Evolutionary conservation across 2,329 filamentous ascomycete species (phyloP).

Genomic region (Hypoxylon rubiginosum): DNA sequence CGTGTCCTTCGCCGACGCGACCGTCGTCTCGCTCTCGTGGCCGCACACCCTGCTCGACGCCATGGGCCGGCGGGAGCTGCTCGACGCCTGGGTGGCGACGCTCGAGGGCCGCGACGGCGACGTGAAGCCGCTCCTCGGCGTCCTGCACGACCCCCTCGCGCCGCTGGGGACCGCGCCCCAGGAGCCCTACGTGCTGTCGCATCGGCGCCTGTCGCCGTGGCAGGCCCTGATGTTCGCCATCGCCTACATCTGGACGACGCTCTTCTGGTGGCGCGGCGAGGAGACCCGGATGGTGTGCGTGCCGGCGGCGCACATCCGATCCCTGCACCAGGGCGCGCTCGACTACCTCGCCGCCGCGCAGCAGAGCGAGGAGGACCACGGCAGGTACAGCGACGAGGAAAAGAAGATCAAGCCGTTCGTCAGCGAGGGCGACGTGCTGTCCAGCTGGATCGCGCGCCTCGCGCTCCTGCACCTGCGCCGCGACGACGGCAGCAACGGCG

Average conservation of each 20-base stretch:
- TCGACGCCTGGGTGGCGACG: conserved; percentile 62
- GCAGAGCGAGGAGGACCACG: background rate
- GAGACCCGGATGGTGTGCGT: conserved; percentile 58
- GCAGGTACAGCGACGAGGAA: conserved; percentile 19
- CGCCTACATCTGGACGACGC: conserved; percentile 53
- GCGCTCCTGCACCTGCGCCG: conserved; percentile 43
- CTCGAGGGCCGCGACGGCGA: conserved; percentile 59
- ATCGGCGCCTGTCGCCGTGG: conserved; percentile 47
- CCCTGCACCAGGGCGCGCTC: conserved; percentile 51
- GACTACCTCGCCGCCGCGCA: conserved; percentile 44
- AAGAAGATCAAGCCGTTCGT: conserved; percentile 53
- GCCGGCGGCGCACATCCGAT: conserved; percentile 50
- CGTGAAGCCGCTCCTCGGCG: conserved; percentile 54
- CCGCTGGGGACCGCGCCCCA: conserved; percentile 36
- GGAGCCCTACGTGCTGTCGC: conserved; percentile 48
- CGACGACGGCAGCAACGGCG: conserved; percentile 40
- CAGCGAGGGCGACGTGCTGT: conserved; percentile 62
- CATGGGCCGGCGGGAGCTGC: conserved; percentile 57
- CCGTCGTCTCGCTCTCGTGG: conserved; percentile 61
- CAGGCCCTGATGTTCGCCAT: conserved; percentile 52
- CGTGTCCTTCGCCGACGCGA: conserved; percentile 63
- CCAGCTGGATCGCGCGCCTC: conserved; percentile 57
- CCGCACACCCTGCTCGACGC: conserved; percentile 64
- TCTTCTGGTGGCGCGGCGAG: conserved; percentile 47
- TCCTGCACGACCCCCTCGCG: conserved; percentile 55